phyloP scores from a whole-genome alignment of 805 yeast species.

The Ogataea thermomethanolica region DNA sequence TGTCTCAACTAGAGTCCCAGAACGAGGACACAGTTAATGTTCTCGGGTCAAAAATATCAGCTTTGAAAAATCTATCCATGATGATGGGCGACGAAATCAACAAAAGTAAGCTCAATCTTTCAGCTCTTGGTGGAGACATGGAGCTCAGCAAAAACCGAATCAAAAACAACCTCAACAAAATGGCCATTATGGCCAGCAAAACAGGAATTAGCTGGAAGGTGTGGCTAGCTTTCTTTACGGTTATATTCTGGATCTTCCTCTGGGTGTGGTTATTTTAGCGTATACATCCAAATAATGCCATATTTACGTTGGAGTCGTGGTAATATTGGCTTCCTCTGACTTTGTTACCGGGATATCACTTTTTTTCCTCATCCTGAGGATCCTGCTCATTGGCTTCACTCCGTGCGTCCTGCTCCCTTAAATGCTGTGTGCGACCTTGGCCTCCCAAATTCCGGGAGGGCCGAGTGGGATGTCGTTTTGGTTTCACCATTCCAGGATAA shows the following conservation, averaged over 20 bases:
- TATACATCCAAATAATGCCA: not conserved
- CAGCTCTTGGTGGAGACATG: conserved; percentile 30
- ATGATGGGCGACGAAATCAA: conserved; percentile 65
- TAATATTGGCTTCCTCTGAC: too few species aligned
- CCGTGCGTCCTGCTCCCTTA: not conserved
- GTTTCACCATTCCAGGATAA: conserved; percentile 47
- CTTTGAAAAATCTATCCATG: conserved; percentile 52
- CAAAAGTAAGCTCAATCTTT: conserved; percentile 28
- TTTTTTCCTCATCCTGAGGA: too few species aligned
- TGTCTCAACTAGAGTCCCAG: conserved; percentile 64
- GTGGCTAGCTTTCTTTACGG: conserved; percentile 50
- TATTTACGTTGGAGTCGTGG: not conserved
- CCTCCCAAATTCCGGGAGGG: conserved; percentile 1
- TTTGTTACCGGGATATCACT: too few species aligned
- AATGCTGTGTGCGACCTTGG: not conserved
- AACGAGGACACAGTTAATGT: conserved; percentile 54
- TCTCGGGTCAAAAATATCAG: conserved; percentile 51
- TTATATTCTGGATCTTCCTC: conserved; percentile 44
- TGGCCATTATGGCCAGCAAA: conserved; percentile 61
- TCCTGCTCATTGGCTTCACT: not conserved
- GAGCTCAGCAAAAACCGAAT: conserved; percentile 38
- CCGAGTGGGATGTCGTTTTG: not conserved
- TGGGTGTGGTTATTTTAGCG: conserved; percentile 36
- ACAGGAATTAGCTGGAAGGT: conserved; percentile 62
- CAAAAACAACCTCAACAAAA: conserved; percentile 49